Evolutionary conservation across 306 rosid species (phyloP).

Genomic region (Medicago arabica): DNA sequence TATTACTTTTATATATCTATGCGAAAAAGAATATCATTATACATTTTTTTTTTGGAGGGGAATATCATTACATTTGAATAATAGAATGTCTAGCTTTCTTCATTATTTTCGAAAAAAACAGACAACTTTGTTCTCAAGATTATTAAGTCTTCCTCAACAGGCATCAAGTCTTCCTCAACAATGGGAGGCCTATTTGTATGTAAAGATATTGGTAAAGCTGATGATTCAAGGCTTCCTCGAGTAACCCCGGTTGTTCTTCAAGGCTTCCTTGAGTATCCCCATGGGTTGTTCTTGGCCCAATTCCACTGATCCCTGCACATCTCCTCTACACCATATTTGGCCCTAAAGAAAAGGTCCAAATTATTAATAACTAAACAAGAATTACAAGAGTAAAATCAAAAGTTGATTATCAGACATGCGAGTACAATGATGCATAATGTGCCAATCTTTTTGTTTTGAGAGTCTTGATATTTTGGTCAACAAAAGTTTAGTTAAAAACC

Average conservation of each 20-base stretch:
- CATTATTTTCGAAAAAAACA: not conserved
- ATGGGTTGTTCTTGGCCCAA: constrained; percentile 91
- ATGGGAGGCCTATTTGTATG: constrained; percentile 19
- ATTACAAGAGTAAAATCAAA: constrained; percentile 8
- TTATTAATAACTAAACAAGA: constrained; percentile 3
- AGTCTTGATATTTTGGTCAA: constrained; percentile 2
- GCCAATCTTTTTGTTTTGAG: constrained; percentile 20
- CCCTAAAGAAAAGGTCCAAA: constrained; percentile 43
- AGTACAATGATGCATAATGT: constrained; percentile 20
- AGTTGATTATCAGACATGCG: constrained; percentile 30
- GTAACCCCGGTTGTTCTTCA: constrained; percentile 5
- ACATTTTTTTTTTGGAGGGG: not conserved
- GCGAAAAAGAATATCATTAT: not conserved
- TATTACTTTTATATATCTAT: not conserved
- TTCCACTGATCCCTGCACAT: constrained; percentile 99
- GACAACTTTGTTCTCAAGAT: constrained; percentile 6
- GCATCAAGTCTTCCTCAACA: constrained; percentile 13
- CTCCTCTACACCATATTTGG: constrained; percentile 66
- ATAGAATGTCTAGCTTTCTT: not conserved
- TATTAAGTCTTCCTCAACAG: not conserved
- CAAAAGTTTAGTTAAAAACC: constrained; percentile 22
- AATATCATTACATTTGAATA: not conserved
- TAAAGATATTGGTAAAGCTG: not conserved
- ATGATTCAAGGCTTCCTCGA: too few species aligned
- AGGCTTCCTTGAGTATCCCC: constrained; percentile 66